Evolutionary conservation across 129 eudicot species (phyloP).

Genomic region (Erigeron canadensis): DNA sequence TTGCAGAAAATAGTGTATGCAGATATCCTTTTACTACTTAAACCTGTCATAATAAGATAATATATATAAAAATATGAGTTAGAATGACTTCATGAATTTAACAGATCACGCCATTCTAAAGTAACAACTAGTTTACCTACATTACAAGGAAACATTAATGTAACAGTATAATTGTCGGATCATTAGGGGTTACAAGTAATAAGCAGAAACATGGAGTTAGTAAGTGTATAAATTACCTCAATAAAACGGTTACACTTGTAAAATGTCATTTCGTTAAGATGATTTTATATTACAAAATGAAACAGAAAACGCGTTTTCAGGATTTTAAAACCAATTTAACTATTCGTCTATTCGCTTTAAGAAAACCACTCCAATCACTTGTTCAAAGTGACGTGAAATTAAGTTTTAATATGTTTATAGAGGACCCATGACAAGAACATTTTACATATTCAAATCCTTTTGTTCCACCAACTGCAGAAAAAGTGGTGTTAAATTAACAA

Average conservation of each 20-base stretch:
- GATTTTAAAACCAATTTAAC: slow-evolving; percentile 13
- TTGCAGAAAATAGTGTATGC: no score
- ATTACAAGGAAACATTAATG: background rate
- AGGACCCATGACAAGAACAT: slow-evolving; percentile 36
- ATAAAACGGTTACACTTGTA: slow-evolving; percentile 6
- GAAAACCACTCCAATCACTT: slow-evolving; percentile 36
- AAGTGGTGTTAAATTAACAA: slow-evolving; percentile 14
- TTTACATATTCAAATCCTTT: slow-evolving; percentile 30
- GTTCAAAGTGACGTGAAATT: slow-evolving; percentile 17
- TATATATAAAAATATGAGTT: no score
- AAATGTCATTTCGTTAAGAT: background rate
- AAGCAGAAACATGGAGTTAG: slow-evolving; percentile 21
- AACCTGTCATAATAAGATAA: background rate
- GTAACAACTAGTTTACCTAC: slow-evolving; percentile 12
- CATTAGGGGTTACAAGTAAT: slow-evolving; percentile 27
- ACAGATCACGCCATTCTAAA: background rate
- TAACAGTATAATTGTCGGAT: slow-evolving; percentile 25
- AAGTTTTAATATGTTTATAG: slow-evolving; percentile 10
- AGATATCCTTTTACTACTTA: background rate
- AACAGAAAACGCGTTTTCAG: slow-evolving; percentile 31
- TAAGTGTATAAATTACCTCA: slow-evolving; percentile 2
- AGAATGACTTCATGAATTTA: background rate
- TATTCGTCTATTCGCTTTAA: background rate
- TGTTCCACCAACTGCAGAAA: slow-evolving; percentile 27
- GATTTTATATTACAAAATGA: background rate